Conservation (phyloP, 139 green algal genomes). For the Chlorella vulgaris region DNA sequence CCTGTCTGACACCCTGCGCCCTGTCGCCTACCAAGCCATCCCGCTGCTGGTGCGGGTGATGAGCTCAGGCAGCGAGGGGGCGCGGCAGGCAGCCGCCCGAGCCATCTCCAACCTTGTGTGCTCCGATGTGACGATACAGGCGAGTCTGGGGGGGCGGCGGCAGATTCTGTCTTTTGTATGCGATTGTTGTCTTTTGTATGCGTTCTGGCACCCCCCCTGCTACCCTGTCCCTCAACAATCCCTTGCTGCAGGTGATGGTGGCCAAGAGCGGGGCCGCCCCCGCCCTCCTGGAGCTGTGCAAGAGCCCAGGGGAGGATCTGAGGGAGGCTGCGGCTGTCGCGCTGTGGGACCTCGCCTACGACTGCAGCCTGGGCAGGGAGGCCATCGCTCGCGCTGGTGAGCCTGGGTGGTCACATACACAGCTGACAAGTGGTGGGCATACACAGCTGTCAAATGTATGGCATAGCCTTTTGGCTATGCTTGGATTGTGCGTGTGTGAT, state of each 20-base stretch:
- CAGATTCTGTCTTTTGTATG: neutral
- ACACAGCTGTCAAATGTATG: neutral
- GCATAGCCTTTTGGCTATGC: no score
- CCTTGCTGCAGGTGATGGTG: conserved; percentile 10
- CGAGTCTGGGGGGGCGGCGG: neutral
- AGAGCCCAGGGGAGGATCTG: conserved; percentile 17
- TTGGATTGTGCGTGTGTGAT: no score
- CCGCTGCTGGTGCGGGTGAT: conserved; percentile 25
- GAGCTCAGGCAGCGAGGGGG: neutral
- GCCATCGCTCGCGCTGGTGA: conserved; percentile 20
- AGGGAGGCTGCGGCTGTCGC: conserved; percentile 37
- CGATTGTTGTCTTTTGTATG: neutral
- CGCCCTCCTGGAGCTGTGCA: conserved; percentile 18
- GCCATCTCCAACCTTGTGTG: conserved; percentile 43
- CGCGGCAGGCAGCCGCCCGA: conserved; percentile 29
- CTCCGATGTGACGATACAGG: conserved; percentile 16
- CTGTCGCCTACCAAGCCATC: conserved; percentile 20
- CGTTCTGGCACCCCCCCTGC: no score
- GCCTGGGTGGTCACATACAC: neutral
- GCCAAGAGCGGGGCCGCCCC: conserved; percentile 4
- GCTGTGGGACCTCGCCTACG: conserved; percentile 40
- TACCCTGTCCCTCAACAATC: neutral
- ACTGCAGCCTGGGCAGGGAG: conserved; percentile 8
- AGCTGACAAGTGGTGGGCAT: neutral
- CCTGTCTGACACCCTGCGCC: conserved; percentile 5